phyloP scores from a whole-genome alignment of 768 basidiomycete genomes.

The Amanita rimosa region DNA sequence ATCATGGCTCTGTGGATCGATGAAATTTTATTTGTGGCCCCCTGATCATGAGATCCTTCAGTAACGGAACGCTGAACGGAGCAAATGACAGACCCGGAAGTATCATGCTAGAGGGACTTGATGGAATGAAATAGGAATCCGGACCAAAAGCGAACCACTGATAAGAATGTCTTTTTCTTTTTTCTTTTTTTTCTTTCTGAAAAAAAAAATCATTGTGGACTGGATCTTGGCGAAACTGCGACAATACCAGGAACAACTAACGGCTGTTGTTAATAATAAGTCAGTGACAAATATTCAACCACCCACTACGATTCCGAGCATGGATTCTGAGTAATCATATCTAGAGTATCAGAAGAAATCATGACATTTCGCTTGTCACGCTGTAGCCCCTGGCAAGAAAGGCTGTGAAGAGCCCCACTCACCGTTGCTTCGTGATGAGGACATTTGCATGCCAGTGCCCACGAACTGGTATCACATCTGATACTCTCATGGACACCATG shows the following conservation, averaged over 20 bases:
- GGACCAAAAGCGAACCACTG: background rate
- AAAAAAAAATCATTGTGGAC: background rate
- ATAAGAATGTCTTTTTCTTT: background rate
- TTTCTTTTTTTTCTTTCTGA: background rate
- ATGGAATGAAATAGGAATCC: conserved; percentile 1
- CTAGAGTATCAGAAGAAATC: background rate
- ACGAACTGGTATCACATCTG: background rate
- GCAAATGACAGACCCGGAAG: background rate
- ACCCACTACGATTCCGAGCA: too few species aligned
- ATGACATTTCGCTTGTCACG: background rate
- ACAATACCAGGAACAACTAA: background rate
- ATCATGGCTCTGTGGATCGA: background rate
- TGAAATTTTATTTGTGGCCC: background rate
- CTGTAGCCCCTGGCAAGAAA: background rate
- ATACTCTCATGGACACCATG: too few species aligned
- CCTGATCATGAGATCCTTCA: background rate
- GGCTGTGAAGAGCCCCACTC: background rate
- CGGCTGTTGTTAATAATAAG: too few species aligned
- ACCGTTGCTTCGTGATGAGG: background rate
- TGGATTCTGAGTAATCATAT: too few species aligned
- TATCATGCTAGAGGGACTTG: background rate
- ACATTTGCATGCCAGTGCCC: too few species aligned
- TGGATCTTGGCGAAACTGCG: too few species aligned
- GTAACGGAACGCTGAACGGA: background rate
- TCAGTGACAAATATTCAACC: too few species aligned